These are phyloP conservation scores for Fusarium chlamydosporum DNA, from an alignment of 2,329 filamentous ascomycete genomes.

Conservation along the genomic window DNA sequence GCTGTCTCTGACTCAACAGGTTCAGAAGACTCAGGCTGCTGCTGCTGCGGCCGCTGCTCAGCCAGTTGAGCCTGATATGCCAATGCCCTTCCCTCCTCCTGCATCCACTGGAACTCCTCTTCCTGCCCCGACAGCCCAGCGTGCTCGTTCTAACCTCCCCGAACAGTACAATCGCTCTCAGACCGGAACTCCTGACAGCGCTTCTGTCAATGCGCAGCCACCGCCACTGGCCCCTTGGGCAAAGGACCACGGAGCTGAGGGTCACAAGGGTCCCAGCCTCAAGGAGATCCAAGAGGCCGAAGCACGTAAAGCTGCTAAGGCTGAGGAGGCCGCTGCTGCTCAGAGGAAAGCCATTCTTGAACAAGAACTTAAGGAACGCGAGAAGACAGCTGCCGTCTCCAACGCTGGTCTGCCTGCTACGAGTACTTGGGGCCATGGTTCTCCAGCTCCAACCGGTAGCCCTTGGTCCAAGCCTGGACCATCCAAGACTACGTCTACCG, in stretches of 20 bases:
- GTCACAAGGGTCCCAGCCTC: conserved; percentile 87
- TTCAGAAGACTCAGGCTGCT: conserved; percentile 78
- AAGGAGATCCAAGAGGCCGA: conserved; percentile 98
- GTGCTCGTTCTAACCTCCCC: conserved; percentile 85
- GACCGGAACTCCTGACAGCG: conserved; percentile 79
- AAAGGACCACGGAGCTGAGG: conserved; percentile 79
- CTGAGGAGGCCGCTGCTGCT: conserved; percentile 83
- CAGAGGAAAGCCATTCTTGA: conserved; percentile 83
- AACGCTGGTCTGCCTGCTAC: conserved; percentile 80
- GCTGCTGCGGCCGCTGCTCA: conserved; percentile 58
- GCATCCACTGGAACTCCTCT: conserved; percentile 81
- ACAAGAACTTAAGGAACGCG: conserved; percentile 78
- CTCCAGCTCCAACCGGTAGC: conserved; percentile 75
- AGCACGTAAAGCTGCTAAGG: conserved; percentile 90
- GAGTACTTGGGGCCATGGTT: conserved; percentile 89
- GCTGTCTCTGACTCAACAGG: conserved; percentile 85
- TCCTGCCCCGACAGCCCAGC: conserved; percentile 89
- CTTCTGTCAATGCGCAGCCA: conserved; percentile 60
- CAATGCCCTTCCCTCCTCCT: conserved; percentile 79
- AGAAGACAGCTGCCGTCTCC: conserved; percentile 66
- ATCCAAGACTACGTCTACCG: conserved; percentile 57
- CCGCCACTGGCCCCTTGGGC: conserved; percentile 95
- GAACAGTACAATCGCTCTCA: conserved; percentile 80
- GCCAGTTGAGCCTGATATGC: conserved; percentile 72
- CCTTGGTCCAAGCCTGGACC: conserved; percentile 77